Evolutionary conservation across 1,139 yeast genomes (phyloP).

Genomic region (Magnusiomyces paraingens): DNA sequence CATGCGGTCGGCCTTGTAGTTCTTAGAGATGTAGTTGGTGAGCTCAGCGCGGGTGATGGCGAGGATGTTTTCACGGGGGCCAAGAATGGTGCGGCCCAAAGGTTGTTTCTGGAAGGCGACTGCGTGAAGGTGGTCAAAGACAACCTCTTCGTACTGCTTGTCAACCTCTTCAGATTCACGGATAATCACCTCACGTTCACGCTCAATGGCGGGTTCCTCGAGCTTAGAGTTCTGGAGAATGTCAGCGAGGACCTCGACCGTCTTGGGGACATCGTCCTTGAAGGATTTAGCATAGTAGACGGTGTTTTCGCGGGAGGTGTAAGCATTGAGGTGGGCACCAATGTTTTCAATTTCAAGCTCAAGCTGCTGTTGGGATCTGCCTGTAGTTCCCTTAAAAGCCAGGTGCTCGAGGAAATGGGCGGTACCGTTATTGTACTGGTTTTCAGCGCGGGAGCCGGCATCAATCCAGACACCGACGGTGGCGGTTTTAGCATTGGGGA

Average conservation of each 20-base stretch:
- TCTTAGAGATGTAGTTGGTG: conserved; percentile 69
- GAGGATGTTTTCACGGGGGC: conserved; percentile 84
- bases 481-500: conserved; percentile 13
- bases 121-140: conserved; percentile 92
- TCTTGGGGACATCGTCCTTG: conserved; percentile 69
- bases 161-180: conserved; percentile 98
- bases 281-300: conserved; percentile 92
- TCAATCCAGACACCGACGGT: conserved; percentile 91
- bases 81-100: conserved; percentile 93
- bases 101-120: conserved; percentile 89
- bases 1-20: conserved; percentile 96
- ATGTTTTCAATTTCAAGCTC: conserved; percentile 93
- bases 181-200: conserved; percentile 91
- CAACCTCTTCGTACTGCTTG: conserved; percentile 96
- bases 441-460: conserved; percentile 97
- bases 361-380: conserved; percentile 72
- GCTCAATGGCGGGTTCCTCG: conserved; percentile 79
- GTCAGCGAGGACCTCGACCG: conserved; percentile 85
- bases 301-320: conserved; percentile 94
- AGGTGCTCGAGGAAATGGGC: conserved; percentile 96
- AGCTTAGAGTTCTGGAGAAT: conserved; percentile 80
- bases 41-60: conserved; percentile 73
- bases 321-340: conserved; percentile 96
- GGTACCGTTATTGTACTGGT: conserved; percentile 76
- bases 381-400: conserved; percentile 89